Conservation (phyloP, 805 yeast species). For the Kodamaea restingae region DNA sequence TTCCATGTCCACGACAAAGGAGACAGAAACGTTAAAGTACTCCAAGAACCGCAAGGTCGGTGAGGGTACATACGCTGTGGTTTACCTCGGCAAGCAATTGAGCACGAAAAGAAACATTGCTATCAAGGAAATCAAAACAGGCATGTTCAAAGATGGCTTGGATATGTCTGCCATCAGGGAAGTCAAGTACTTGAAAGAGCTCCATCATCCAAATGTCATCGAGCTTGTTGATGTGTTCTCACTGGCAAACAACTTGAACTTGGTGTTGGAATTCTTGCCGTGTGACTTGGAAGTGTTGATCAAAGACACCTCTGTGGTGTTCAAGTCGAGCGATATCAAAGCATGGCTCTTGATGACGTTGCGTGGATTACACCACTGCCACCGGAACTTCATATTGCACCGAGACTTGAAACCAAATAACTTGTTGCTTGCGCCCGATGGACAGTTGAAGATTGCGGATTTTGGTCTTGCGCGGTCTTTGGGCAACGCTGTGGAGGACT, state of each 20-base stretch:
- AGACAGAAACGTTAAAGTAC: constrained; percentile 19
- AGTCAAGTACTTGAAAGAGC: constrained; percentile 81
- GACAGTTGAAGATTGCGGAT: constrained; percentile 92
- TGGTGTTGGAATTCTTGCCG: constrained; percentile 91
- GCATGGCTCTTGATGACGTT: constrained; percentile 93
- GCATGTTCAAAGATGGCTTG: constrained; percentile 90
- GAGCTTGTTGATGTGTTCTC: constrained; percentile 86
- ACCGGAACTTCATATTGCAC: constrained; percentile 83
- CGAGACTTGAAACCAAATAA: constrained; percentile 94
- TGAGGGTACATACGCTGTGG: constrained; percentile 99
- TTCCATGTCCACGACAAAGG: too few relatives aligned
- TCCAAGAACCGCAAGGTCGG: constrained; percentile 82
- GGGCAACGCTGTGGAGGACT: constrained; percentile 65
- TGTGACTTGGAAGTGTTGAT: constrained; percentile 88
- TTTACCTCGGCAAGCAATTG: constrained; percentile 71
- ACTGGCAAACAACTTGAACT: constrained; percentile 58
- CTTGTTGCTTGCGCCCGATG: constrained; percentile 78
- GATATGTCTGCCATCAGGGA: constrained; percentile 98
- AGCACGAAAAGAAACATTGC: constrained; percentile 65
- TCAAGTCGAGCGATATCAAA: constrained; percentile 83
- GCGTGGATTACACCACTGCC: constrained; percentile 94
- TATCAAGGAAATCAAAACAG: constrained; percentile 91
- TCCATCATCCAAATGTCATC: constrained; percentile 72
- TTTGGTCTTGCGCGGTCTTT: constrained; percentile 90
- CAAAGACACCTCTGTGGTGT: constrained; percentile 70